Evolutionary conservation across 2,329 filamentous ascomycete species (phyloP).

Genomic region (Boeremia lycopersici): DNA sequence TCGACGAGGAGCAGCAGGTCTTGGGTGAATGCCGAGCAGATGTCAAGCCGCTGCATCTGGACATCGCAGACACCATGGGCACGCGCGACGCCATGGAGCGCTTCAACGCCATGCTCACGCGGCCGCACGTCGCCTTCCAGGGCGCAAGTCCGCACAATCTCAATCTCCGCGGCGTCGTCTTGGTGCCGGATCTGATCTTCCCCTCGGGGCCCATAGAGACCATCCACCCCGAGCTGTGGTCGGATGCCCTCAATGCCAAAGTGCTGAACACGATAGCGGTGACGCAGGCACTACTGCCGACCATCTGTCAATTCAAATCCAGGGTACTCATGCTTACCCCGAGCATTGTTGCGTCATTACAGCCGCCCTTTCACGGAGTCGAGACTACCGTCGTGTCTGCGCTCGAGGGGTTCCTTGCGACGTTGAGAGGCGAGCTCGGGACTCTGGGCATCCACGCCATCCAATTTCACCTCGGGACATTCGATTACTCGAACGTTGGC

Average conservation of each 20-base stretch:
- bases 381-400: slow-evolving; percentile 87
- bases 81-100: slow-evolving; percentile 72
- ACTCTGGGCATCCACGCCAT: slow-evolving; percentile 79
- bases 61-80: slow-evolving; percentile 77
- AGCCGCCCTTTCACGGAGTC: slow-evolving; percentile 79
- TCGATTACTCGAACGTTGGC: slow-evolving; percentile 76
- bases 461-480: slow-evolving; percentile 88
- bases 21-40: slow-evolving; percentile 78
- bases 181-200: slow-evolving; percentile 81
- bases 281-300: slow-evolving; percentile 79
- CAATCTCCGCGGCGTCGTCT: slow-evolving; percentile 76
- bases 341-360: slow-evolving; percentile 78
- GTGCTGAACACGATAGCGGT: slow-evolving; percentile 88
- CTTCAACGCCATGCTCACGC: slow-evolving; percentile 73
- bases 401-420: slow-evolving; percentile 82
- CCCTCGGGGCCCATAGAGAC: slow-evolving; percentile 84
- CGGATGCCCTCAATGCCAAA: slow-evolving; percentile 90
- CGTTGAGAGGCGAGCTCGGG: slow-evolving; percentile 77
- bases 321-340: slow-evolving; percentile 78
- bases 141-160: slow-evolving; percentile 78
- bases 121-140: slow-evolving; percentile 76
- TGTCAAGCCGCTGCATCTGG: slow-evolving; percentile 79
- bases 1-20: slow-evolving; percentile 82
- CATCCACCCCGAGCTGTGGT: slow-evolving; percentile 81
- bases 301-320: slow-evolving; percentile 61